Percentiles rank a stretch among this genome's conserved stretches.
These are phyloP conservation scores for Xylariaceae sp. DNA, from an alignment of 2,329 filamentous ascomycete species.

Conservation along the genomic window DNA sequence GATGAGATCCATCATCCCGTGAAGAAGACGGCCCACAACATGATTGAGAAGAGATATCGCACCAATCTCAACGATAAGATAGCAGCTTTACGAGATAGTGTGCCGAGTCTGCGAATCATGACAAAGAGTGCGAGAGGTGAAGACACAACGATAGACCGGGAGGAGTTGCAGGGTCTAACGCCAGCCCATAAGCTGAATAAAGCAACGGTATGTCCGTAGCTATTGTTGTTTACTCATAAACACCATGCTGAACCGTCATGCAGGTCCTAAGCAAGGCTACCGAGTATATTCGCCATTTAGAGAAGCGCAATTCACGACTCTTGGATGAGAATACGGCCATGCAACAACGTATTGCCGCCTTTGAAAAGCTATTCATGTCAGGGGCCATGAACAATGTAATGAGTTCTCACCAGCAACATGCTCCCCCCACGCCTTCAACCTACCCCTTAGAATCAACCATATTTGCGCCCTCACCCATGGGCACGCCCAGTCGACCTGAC, in stretches of 20 bases:
- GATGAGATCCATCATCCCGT: conserved; percentile 52
- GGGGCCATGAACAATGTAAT: conserved; percentile 63
- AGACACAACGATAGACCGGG: conserved; percentile 66
- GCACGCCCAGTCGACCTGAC: conserved; percentile 38
- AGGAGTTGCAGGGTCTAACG: conserved; percentile 75
- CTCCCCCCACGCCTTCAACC: conserved; percentile 49
- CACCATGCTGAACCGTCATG: conserved; percentile 19
- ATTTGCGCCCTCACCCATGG: conserved; percentile 43
- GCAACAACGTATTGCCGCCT: conserved; percentile 69
- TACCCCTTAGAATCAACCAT: conserved; percentile 41
- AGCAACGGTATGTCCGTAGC: conserved; percentile 60
- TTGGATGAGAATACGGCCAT: conserved; percentile 75
- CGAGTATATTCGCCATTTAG: conserved; percentile 89
- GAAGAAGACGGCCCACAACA: conserved; percentile 96
- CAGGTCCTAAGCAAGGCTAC: conserved; percentile 86
- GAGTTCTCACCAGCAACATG: conserved; percentile 45
- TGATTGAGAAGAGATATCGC: conserved; percentile 95
- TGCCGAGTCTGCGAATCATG: conserved; percentile 83
- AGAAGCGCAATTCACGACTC: conserved; percentile 80
- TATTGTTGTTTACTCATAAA: neutral
- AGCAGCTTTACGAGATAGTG: conserved; percentile 81
- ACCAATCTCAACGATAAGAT: conserved; percentile 98
- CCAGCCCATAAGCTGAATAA: conserved; percentile 95
- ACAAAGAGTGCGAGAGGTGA: conserved; percentile 64
- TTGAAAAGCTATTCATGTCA: conserved; percentile 73